Percentiles rank a stretch among this genome's conserved stretches.
Evolutionary conservation across 1,139 yeast genomes (phyloP).

Genomic region (Dujonia santamariae): DNA sequence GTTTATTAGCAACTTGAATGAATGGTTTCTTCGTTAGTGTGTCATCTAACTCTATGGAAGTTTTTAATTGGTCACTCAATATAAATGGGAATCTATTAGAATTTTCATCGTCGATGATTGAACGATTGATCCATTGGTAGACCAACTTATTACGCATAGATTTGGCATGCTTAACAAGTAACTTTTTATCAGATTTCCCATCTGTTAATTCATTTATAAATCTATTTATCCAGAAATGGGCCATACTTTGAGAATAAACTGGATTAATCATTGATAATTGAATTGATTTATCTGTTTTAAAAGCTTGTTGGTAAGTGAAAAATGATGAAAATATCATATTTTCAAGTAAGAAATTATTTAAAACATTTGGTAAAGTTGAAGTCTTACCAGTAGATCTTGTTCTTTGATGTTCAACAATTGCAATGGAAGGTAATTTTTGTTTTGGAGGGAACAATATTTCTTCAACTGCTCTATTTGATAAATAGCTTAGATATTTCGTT

Average conservation of each 20-base stretch:
- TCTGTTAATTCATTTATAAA: constrained; percentile 9
- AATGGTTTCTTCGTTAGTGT: constrained; percentile 1
- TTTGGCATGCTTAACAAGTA: constrained; percentile 6
- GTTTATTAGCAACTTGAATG: constrained; percentile 5
- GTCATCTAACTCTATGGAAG: neutral
- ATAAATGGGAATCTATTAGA: constrained; percentile 1
- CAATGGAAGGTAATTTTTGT: constrained; percentile 4
- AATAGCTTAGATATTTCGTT: constrained; percentile 7
- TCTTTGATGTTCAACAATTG: constrained; percentile 15
- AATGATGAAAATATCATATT: constrained; percentile 16
- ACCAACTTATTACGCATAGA: constrained; percentile 6
- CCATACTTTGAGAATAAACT: constrained; percentile 15
- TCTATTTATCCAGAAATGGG: constrained; percentile 15
- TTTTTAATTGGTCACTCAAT: neutral
- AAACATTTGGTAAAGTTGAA: constrained; percentile 16
- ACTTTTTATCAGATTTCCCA: constrained; percentile 6
- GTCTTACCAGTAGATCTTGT: constrained; percentile 13
- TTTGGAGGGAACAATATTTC: constrained; percentile 3
- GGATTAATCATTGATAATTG: constrained; percentile 11
- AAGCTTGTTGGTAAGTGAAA: constrained; percentile 9
- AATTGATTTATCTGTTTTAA: constrained; percentile 2
- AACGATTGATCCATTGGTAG: constrained; percentile 7
- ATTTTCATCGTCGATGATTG: neutral
- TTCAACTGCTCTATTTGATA: constrained; percentile 2
- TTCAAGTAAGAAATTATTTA: constrained; percentile 14